phyloP scores from a whole-genome alignment of 208 protist species.

The Trypanosoma melophagium region DNA sequence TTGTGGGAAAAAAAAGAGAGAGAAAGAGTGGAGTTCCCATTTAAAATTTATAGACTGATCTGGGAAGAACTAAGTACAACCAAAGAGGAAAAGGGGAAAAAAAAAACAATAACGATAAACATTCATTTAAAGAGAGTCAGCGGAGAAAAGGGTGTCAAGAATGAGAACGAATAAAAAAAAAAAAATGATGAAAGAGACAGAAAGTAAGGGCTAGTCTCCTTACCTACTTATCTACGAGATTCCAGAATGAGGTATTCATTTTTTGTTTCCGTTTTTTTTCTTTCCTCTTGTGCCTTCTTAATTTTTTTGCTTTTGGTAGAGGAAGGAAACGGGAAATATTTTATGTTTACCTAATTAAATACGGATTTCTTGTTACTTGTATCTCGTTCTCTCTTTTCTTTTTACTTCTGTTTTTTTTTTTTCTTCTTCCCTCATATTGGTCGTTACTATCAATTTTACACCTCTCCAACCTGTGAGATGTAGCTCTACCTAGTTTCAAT shows the following conservation, averaged over 20 bases:
- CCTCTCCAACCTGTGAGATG: background rate
- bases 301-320: too few species aligned
- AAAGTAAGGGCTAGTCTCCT: too few species aligned
- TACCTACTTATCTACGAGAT: too few species aligned
- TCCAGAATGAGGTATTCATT: too few species aligned
- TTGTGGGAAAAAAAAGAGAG: background rate
- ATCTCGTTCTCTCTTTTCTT: too few species aligned
- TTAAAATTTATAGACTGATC: slow-evolving; percentile 3
- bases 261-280: too few species aligned
- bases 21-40: background rate
- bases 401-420: too few species aligned
- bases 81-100: slow-evolving; percentile 1
- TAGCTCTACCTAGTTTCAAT: background rate
- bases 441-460: background rate
- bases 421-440: background rate
- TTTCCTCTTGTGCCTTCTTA: too few species aligned
- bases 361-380: too few species aligned
- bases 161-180: slow-evolving; percentile 9
- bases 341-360: too few species aligned
- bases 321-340: too few species aligned
- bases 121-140: background rate
- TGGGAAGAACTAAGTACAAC: slow-evolving; percentile 2
- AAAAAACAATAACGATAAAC: slow-evolving; percentile 22
- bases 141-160: slow-evolving; percentile 11
- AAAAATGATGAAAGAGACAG: background rate